phyloP scores from a whole-genome alignment of 2,329 filamentous ascomycete species.

The Aspergillus sclerotialis region DNA sequence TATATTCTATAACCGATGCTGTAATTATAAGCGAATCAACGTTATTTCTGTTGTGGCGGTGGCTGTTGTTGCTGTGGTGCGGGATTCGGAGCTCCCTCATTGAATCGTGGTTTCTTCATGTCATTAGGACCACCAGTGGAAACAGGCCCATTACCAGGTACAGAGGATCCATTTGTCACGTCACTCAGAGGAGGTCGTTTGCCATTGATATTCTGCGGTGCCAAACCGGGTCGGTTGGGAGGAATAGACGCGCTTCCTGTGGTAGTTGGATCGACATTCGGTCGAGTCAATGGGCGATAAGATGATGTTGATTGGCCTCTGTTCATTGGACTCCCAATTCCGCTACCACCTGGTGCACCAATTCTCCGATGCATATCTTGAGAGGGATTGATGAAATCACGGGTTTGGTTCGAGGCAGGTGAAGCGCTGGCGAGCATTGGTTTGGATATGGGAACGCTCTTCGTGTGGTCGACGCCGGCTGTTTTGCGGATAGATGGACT shows the following conservation, averaged over 20 bases:
- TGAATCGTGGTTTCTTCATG: slow-evolving; percentile 25
- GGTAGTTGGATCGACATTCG: slow-evolving; percentile 24
- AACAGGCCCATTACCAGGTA: slow-evolving; percentile 14
- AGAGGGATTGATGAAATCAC: slow-evolving; percentile 31
- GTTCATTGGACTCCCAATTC: slow-evolving; percentile 24
- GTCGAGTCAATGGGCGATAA: slow-evolving; percentile 40
- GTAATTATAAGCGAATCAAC: too few relatives aligned
- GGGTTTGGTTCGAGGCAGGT: slow-evolving; percentile 23
- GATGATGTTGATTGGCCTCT: slow-evolving; percentile 31
- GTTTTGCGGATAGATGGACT: slow-evolving; percentile 86
- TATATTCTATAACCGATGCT: too few relatives aligned
- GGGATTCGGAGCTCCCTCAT: slow-evolving; percentile 9
- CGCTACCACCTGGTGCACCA: slow-evolving; percentile 23
- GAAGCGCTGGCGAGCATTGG: slow-evolving; percentile 26
- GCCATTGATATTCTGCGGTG: slow-evolving; percentile 27
- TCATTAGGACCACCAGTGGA: slow-evolving; percentile 20
- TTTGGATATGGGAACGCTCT: slow-evolving; percentile 64
- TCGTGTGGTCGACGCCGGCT: slow-evolving; percentile 74
- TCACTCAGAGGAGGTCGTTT: slow-evolving; percentile 40
- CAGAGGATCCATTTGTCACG: slow-evolving; percentile 33
- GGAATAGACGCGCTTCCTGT: slow-evolving; percentile 9
- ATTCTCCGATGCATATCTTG: slow-evolving; percentile 28
- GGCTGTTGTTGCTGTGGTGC: slow-evolving; percentile 11
- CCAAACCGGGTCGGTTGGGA: slow-evolving; percentile 12
- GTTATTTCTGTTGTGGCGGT: slow-evolving; percentile 10